Conservation (phyloP, 2,329 filamentous ascomycete genomes). For the Talaromyces sp. region DNA sequence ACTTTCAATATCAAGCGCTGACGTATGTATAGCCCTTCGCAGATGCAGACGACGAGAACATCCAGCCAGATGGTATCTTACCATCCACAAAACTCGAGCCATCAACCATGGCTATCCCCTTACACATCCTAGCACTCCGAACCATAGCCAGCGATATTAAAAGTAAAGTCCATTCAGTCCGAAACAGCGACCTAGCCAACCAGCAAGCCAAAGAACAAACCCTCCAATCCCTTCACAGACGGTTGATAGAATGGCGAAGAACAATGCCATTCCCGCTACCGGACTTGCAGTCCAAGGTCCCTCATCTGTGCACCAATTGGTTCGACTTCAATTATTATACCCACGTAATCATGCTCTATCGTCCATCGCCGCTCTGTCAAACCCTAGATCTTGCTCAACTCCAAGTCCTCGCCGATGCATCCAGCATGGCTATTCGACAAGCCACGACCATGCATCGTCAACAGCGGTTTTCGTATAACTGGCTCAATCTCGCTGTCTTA, state of each 20-base stretch:
- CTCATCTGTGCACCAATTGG: slow-evolving; percentile 43
- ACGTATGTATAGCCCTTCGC: slow-evolving; percentile 31
- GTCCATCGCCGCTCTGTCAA: slow-evolving; percentile 42
- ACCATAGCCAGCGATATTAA: slow-evolving; percentile 41
- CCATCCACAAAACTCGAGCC: slow-evolving; percentile 17
- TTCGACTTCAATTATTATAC: slow-evolving; percentile 48
- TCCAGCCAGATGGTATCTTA: slow-evolving; percentile 21
- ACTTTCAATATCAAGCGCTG: not conserved
- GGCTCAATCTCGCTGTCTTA: slow-evolving; percentile 38
- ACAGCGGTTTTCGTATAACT: slow-evolving; percentile 40
- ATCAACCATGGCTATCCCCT: slow-evolving; percentile 39
- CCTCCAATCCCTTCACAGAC: slow-evolving; percentile 34
- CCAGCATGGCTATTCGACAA: slow-evolving; percentile 42
- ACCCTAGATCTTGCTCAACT: slow-evolving; percentile 33
- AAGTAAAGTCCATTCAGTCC: slow-evolving; percentile 33
- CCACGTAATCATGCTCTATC: slow-evolving; percentile 43
- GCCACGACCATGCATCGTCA: slow-evolving; percentile 38
- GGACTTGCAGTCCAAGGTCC: slow-evolving; percentile 34
- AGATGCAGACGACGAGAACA: slow-evolving; percentile 34
- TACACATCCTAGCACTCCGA: slow-evolving; percentile 41
- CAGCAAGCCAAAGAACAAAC: slow-evolving; percentile 29
- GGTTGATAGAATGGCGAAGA: slow-evolving; percentile 43
- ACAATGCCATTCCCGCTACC: slow-evolving; percentile 44
- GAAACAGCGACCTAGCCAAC: slow-evolving; percentile 17
- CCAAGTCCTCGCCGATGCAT: slow-evolving; percentile 36